Percentiles rank a stretch among this genome's conserved stretches.
Conservation (phyloP, 805 yeast genomes). For the Jamesozyma rosinii region DNA sequence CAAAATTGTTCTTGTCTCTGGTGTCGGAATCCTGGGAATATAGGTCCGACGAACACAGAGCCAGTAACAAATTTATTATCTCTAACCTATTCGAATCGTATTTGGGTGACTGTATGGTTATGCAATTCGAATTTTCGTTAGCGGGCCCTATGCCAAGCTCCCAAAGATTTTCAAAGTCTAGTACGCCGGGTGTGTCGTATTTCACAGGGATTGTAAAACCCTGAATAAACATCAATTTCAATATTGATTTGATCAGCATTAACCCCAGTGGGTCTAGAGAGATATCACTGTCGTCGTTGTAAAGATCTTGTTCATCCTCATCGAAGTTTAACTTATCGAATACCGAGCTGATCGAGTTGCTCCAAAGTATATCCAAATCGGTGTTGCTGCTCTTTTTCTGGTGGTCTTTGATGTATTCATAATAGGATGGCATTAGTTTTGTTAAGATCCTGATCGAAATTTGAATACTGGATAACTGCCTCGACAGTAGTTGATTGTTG, state of each 20-base stretch:
- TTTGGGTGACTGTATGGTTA: conserved; percentile 30
- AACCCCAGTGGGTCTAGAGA: conserved; percentile 32
- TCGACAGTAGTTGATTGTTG: conserved; percentile 3
- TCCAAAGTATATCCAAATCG: not conserved
- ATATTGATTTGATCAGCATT: conserved; percentile 18
- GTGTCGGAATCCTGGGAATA: conserved; percentile 28
- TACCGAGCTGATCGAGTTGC: not conserved
- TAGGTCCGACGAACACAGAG: conserved; percentile 52
- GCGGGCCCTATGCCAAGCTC: conserved; percentile 64
- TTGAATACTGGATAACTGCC: conserved; percentile 25
- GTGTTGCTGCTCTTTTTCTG: not conserved
- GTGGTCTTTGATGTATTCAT: conserved; percentile 34
- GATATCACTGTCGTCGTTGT: not conserved
- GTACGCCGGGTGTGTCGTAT: conserved; percentile 17
- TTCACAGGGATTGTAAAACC: conserved; percentile 21
- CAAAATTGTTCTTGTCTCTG: not conserved
- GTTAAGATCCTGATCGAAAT: conserved; percentile 59
- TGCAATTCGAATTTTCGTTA: conserved; percentile 10
- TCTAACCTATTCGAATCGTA: conserved; percentile 62
- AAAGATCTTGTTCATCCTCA: not conserved
- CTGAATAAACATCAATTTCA: conserved; percentile 23
- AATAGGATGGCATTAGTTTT: conserved; percentile 55
- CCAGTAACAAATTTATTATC: conserved; percentile 49
- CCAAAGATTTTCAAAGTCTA: conserved; percentile 40
- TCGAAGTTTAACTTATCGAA: not conserved